Base-by-base conservation (phyloP, 768 basidiomycete genomes). In the Hygrocybe coccinea region DNA sequence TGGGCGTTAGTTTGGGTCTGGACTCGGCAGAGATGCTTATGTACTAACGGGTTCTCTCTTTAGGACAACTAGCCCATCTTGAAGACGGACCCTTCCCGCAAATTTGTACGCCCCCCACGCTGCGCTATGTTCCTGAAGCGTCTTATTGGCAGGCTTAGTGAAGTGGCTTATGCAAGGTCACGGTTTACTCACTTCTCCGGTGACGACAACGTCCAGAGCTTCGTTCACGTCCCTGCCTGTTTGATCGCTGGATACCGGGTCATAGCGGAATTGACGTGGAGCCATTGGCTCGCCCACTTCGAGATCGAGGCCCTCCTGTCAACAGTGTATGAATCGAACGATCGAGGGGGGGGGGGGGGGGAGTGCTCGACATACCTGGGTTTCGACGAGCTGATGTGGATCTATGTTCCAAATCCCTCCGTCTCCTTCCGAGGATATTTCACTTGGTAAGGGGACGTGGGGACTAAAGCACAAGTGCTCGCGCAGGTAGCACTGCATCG, bases 21-120 rank as follows among this genome's bases (percentile, higher is more conserved):
- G 34, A 19, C 10, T 21, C 39, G 24, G 41, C 14, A 39, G 34
- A 50, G 54, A 62, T 51, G 47, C 59, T 55, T 52, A 34, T 51
- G 57, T 19, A 70, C 80, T 58, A 62, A 86, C 85, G 61, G 84
- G 79, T 69, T 81, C 76, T 64, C 86, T 78, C 65, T 78, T 79
- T 65, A 89, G 71, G 47, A 75, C 72, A 58, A 90, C 77, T 61
- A 75, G 67, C 15, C 87, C 87, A 64, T 86, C 81, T 37, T 72
- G 45, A 11, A 52, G 71, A 34, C 79, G 72, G 44, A 87, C 75
- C 22, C 79, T 72, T 48, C 88, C 88, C 10, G 74, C 71, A 63
- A 84, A 82, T 55, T 66, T 76, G 67, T 80, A 87, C 10, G 81
- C 79, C 4, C 82, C 85, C 86, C 88, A 90, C 7, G 83, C 83